These are phyloP conservation scores for Candida ortonii DNA, from an alignment of 805 yeast genomes.

Conservation along the genomic window DNA sequence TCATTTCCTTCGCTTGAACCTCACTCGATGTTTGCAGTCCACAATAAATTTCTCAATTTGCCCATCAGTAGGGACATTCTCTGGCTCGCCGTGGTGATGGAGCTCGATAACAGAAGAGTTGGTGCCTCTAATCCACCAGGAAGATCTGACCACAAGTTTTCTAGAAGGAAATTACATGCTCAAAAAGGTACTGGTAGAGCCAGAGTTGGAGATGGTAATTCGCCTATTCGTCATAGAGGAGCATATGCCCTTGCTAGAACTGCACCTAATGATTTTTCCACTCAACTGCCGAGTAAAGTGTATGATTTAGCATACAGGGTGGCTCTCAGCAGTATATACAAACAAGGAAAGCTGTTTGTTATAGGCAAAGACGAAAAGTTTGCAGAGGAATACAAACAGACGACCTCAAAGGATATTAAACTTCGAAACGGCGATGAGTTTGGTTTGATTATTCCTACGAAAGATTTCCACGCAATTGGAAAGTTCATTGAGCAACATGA, in stretches of 20 bases:
- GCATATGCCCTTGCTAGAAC: slow-evolving; percentile 84
- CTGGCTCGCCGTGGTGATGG: slow-evolving; percentile 93
- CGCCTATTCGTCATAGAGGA: slow-evolving; percentile 89
- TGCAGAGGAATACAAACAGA: slow-evolving; percentile 8
- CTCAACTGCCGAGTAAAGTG: slow-evolving; percentile 68
- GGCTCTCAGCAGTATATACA: slow-evolving; percentile 80
- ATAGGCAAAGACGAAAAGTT: slow-evolving; percentile 49
- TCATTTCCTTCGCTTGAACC: slow-evolving; percentile 93
- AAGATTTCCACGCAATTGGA: slow-evolving; percentile 29
- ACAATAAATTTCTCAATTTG: slow-evolving; percentile 61
- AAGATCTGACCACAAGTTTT: slow-evolving; percentile 81
- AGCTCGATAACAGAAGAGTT: slow-evolving; percentile 83
- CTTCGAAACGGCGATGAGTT: slow-evolving; percentile 28
- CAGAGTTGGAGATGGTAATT: slow-evolving; percentile 92
- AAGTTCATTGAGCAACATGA: slow-evolving; percentile 46
- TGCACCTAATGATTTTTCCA: slow-evolving; percentile 87
- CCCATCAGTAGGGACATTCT: slow-evolving; percentile 87
- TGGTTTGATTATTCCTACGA: slow-evolving; percentile 28
- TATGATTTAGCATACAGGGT: slow-evolving; percentile 75
- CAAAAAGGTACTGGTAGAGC: slow-evolving; percentile 97
- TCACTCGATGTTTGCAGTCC: slow-evolving; percentile 68
- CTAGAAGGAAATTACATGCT: slow-evolving; percentile 75
- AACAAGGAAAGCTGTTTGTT: slow-evolving; percentile 66
- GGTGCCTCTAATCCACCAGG: slow-evolving; percentile 87
- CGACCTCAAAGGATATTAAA: slow-evolving; percentile 5